Conservation (phyloP, 2,329 filamentous ascomycete species). For the Exophiala sp. region DNA sequence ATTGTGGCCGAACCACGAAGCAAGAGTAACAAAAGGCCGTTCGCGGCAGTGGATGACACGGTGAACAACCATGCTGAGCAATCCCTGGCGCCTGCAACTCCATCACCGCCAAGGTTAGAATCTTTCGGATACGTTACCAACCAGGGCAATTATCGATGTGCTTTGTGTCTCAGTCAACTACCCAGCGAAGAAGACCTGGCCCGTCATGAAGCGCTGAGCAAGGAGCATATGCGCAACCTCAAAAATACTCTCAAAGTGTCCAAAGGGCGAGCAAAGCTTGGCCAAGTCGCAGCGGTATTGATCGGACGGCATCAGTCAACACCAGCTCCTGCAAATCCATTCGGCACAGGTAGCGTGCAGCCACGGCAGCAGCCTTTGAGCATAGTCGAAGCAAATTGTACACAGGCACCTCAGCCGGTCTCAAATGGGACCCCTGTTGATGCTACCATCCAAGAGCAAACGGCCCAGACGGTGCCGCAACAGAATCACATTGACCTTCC, state of each 20-base stretch:
- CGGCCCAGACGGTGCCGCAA: not conserved
- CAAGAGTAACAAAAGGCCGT: conserved; percentile 5
- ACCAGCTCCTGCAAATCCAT: not conserved
- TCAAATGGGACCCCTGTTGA: not conserved
- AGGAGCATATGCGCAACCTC: conserved; percentile 12
- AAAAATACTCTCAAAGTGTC: conserved; percentile 6
- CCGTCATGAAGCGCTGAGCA: conserved; percentile 13
- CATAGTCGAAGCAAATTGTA: no score
- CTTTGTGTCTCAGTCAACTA: conserved; percentile 18
- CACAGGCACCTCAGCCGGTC: not conserved
- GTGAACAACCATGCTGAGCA: not conserved
- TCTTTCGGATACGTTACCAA: conserved; percentile 19
- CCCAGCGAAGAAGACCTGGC: conserved; percentile 12
- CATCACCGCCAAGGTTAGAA: not conserved
- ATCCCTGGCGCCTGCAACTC: not conserved
- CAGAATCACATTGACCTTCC: not conserved
- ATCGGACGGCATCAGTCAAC: not conserved
- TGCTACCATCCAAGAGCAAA: no score
- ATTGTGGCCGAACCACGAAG: not conserved
- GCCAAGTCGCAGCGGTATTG: conserved; percentile 3
- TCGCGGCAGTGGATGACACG: conserved; percentile 2
- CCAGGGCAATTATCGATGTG: conserved; percentile 17
- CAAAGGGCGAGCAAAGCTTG: conserved; percentile 12
- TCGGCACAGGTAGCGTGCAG: not conserved
- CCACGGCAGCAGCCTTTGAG: no score